Evolutionary conservation across 768 basidiomycete species (phyloP).

Genomic region (Dacryopinax spathularia): DNA sequence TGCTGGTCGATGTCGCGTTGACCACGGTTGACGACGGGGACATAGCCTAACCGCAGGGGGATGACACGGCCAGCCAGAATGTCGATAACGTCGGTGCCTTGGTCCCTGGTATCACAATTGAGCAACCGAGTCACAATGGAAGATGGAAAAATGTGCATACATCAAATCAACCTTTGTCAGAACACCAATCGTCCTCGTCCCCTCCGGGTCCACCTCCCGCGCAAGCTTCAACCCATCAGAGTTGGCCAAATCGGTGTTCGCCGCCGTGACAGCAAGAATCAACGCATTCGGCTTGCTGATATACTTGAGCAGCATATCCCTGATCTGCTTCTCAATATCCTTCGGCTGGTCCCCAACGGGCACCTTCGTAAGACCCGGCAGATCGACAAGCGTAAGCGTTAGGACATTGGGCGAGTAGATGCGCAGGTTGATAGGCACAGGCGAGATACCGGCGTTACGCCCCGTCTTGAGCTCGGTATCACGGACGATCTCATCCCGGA

Average conservation of each 20-base stretch:
- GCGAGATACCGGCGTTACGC: slow-evolving; percentile 89
- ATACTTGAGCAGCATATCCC: slow-evolving; percentile 90
- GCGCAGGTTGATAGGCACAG: slow-evolving; percentile 91
- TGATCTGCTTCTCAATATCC: slow-evolving; percentile 95
- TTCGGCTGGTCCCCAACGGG: slow-evolving; percentile 92
- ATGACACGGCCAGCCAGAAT: slow-evolving; percentile 95
- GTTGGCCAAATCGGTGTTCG: slow-evolving; percentile 95
- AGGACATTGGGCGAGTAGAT: slow-evolving; percentile 95
- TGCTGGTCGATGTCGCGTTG: slow-evolving; percentile 89
- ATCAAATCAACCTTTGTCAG: slow-evolving; percentile 97
- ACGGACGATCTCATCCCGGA: slow-evolving; percentile 85
- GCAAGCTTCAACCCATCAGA: slow-evolving; percentile 95
- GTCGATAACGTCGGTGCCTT: slow-evolving; percentile 95
- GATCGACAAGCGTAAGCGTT: slow-evolving; percentile 91
- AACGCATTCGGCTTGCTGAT: slow-evolving; percentile 93
- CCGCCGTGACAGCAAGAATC: slow-evolving; percentile 88
- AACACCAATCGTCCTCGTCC: slow-evolving; percentile 92
- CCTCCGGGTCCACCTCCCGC: slow-evolving; percentile 93
- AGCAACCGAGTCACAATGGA: neutral
- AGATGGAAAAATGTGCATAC: slow-evolving; percentile 33
- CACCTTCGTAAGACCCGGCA: slow-evolving; percentile 90
- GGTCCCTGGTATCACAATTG: slow-evolving; percentile 48
- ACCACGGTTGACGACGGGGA: slow-evolving; percentile 96
- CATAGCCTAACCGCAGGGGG: slow-evolving; percentile 89
- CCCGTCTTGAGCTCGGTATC: slow-evolving; percentile 99